Percentiles rank a stretch among this genome's conserved stretches.
These are phyloP conservation scores for Trifolium subterraneum DNA, from an alignment of 306 rosid species.

Conservation along the genomic window DNA sequence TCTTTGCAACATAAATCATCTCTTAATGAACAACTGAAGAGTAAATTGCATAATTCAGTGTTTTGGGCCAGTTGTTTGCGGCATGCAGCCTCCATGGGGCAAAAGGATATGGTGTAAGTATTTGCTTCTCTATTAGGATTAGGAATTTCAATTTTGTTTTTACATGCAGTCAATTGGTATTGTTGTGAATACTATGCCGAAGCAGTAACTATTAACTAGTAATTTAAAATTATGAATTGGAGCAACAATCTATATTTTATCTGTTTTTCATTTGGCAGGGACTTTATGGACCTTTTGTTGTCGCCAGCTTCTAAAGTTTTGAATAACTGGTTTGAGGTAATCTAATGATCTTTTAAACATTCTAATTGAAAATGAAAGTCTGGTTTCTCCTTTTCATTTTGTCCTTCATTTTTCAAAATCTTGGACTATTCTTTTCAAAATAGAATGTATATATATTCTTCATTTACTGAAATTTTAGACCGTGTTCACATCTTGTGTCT, in stretches of 20 bases:
- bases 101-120: conserved; percentile 88
- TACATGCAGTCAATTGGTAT: conserved; percentile 21
- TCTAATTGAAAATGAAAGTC: conserved; percentile 67
- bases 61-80: conserved; percentile 79
- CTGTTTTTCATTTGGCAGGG: conserved; percentile 60
- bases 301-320: conserved; percentile 91
- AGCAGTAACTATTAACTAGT: conserved; percentile 30
- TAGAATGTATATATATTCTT: conserved; percentile 12
- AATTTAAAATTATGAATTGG: conserved; percentile 35
- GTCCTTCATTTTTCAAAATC: conserved; percentile 17
- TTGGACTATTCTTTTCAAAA: conserved; percentile 7
- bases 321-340: conserved; percentile 97
- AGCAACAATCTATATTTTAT: conserved; percentile 12
- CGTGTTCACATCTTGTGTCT: conserved; percentile 23
- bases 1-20: conserved; percentile 57
- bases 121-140: conserved; percentile 38
- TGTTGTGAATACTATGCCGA: conserved; percentile 3
- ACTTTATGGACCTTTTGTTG: conserved; percentile 84
- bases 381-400: conserved; percentile 50
- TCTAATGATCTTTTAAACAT: conserved; percentile 21
- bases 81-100: conserved; percentile 72
- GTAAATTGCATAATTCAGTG: conserved; percentile 72
- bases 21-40: conserved; percentile 66
- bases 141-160: conserved; percentile 22
- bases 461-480: conserved; percentile 3